Base-by-base conservation (phyloP, 1,284 basidiomycete genomes). In the Moniliella sp. region DNA sequence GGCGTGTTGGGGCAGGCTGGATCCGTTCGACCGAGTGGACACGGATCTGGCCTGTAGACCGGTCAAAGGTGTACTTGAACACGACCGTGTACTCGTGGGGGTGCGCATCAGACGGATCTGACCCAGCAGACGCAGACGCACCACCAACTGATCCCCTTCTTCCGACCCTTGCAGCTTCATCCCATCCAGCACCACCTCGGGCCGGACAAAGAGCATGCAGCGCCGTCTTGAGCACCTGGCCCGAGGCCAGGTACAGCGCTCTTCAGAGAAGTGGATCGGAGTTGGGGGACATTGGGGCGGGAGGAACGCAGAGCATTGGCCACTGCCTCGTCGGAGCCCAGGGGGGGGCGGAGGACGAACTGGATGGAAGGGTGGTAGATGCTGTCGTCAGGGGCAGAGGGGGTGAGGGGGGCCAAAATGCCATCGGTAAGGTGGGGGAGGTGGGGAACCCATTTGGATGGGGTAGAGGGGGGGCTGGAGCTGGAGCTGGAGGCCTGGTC, bases 31-130 rank as follows among this genome's bases (percentile, higher is more conserved):
- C 53, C 13, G 37, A 30, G 29, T 58, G 56, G 12, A 40, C 34
- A 7, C 30, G 36, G 16, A 58, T 47, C 31, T 37, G 49, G 4
- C 54, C 56, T 8, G 53, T 49, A 1, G 16, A 21, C 1, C 43
- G 40, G 28, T 57, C 53, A 27, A 57, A 49, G 1, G 42, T 42
- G 35, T 58, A 58, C 31, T 43, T 35, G 34, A 54, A 58, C 17
- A 58, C 34, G 32, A 55, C 42, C 7, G 49, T 50, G 27, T 55
- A 58, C 13, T 46, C 43, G 28, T 57, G 54, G 13, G 40, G 36
- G 21, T 42, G 30, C 0, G 41, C 3, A 45, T 39, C 2, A 58
- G 36, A 1, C 55, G 39, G n/a, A 39, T 39, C 15, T 42, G 36
- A 2, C 52, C 55, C 11, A 37, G 41, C 28, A 58, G 57, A 2